Percentiles rank a stretch among this genome's conserved stretches.
Conservation (phyloP, 176 grass and related monocot species). For the Triticum monococcum region DNA sequence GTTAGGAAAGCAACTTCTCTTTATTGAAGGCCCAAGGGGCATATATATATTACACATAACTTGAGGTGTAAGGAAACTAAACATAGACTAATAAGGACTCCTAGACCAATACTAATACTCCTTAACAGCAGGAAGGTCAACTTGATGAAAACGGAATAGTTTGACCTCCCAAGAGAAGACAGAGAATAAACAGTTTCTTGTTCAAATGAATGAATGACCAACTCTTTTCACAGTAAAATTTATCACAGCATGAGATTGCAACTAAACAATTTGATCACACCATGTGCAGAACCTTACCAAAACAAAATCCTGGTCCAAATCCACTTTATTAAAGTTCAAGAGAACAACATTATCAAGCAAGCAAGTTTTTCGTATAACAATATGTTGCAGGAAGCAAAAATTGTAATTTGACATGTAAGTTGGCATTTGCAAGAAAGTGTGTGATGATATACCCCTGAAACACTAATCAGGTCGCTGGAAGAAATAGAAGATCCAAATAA, state of each 20-base stretch:
- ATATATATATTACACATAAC: too few species aligned
- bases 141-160: slow-evolving; percentile 25
- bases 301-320: background rate
- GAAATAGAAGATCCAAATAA: slow-evolving; percentile 91
- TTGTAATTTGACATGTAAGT: background rate
- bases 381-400: slow-evolving; percentile 29
- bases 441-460: slow-evolving; percentile 77
- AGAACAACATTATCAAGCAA: background rate
- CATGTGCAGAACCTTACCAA: slow-evolving; percentile 2
- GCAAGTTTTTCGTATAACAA: background rate
- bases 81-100: too few species aligned
- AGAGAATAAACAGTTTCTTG: slow-evolving; percentile 11
- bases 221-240: slow-evolving; percentile 16
- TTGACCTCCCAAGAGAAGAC: background rate
- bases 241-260: slow-evolving; percentile 5
- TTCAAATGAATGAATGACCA: background rate
- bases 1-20: too few species aligned
- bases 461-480: slow-evolving; percentile 82
- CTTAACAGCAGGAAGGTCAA: background rate
- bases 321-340: slow-evolving; percentile 7
- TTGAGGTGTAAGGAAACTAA: too few species aligned
- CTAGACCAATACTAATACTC: too few species aligned
- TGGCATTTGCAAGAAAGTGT: slow-evolving; percentile 25
- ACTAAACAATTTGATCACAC: background rate
- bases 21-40: too few species aligned